Conservation (phyloP, 768 basidiomycete species). For the Dendrothele bispora region DNA sequence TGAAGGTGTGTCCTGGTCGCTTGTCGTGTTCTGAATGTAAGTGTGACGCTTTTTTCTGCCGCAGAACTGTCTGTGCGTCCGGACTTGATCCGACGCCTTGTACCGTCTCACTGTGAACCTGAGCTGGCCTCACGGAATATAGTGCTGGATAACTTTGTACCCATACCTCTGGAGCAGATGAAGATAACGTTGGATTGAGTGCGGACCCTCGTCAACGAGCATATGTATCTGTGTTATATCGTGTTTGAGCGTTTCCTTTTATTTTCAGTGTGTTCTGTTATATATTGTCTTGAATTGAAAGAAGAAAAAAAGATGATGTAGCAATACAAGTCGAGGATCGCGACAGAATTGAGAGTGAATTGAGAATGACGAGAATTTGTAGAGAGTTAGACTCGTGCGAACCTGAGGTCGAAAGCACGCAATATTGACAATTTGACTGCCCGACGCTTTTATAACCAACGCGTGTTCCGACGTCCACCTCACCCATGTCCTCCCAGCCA, state of each 20-base stretch:
- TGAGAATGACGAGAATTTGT: neutral
- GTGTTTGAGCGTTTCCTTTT: conserved; percentile 11
- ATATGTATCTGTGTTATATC: conserved; percentile 24
- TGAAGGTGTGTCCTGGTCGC: conserved; percentile 65
- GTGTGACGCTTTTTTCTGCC: neutral
- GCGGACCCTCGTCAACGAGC: conserved; percentile 17
- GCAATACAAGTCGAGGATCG: neutral
- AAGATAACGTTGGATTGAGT: conserved; percentile 89
- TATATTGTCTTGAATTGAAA: too few species aligned
- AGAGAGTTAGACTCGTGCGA: conserved; percentile 32
- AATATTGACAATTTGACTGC: conserved; percentile 14
- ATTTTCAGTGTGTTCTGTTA: too few species aligned
- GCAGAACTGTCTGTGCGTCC: conserved; percentile 95
- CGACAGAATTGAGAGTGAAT: conserved; percentile 7
- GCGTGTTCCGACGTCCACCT: conserved; percentile 23
- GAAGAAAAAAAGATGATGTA: conserved; percentile 7
- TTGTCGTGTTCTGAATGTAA: neutral
- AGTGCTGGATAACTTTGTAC: conserved; percentile 88
- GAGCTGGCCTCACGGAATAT: conserved; percentile 87
- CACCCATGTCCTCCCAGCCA: conserved; percentile 8
- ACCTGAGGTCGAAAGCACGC: conserved; percentile 20
- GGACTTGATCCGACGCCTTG: conserved; percentile 88
- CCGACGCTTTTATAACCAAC: neutral
- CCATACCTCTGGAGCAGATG: conserved; percentile 96
- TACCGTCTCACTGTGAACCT: conserved; percentile 86